A percentile compares a stretch with the other conserved stretches of the same genome.
These are phyloP conservation scores for Phaseolus coccineus DNA, from an alignment of 331 rosid species.

Conservation along the genomic window DNA sequence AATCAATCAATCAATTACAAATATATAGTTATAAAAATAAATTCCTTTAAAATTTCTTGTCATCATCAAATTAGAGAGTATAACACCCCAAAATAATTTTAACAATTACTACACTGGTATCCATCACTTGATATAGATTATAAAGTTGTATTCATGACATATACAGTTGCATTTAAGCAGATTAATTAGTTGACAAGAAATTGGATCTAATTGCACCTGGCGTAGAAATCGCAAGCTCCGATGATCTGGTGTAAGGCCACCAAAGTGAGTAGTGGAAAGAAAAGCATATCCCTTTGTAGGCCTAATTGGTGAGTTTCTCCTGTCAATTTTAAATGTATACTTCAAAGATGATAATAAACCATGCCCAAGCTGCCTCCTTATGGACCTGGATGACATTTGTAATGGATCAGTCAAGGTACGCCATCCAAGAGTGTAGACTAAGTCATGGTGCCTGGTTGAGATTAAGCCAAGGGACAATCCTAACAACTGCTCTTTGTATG, in stretches of 20 bases:
- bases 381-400: slow-evolving; percentile 85
- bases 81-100: slow-evolving; percentile 11
- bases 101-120: slow-evolving; percentile 28
- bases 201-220: slow-evolving; percentile 61
- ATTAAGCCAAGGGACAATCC: slow-evolving; percentile 85
- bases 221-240: slow-evolving; percentile 86
- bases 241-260: slow-evolving; percentile 90
- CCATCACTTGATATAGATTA: neutral
- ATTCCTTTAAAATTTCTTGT: slow-evolving; percentile 14
- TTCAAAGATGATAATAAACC: slow-evolving; percentile 85
- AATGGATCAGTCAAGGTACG: slow-evolving; percentile 86
- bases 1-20: neutral
- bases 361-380: slow-evolving; percentile 98
- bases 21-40: neutral
- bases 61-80: slow-evolving; percentile 33
- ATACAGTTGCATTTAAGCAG: slow-evolving; percentile 31
- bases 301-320: slow-evolving; percentile 81
- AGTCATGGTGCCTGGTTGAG: slow-evolving; percentile 80
- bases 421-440: slow-evolving; percentile 91
- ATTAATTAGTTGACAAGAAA: slow-evolving; percentile 36
- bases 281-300: slow-evolving; percentile 91
- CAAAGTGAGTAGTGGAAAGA: slow-evolving; percentile 85
- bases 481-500: slow-evolving; percentile 81
- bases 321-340: slow-evolving; percentile 79
- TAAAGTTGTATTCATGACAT: slow-evolving; percentile 30